Evolutionary conservation across 73 alveolate genomes (phyloP).

Genomic region (Paramecium sonneborni): DNA sequence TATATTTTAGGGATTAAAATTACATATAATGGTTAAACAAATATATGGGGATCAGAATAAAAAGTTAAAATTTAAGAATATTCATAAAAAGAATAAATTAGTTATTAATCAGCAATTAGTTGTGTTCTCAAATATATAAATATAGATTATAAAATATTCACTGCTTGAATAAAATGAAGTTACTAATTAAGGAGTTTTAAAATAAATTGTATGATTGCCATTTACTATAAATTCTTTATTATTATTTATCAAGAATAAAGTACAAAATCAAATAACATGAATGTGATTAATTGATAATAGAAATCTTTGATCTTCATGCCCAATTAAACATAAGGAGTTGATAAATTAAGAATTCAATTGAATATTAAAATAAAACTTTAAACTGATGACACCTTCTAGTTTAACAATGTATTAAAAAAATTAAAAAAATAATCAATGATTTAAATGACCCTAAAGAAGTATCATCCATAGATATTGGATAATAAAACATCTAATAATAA

Average conservation of each 20-base stretch:
- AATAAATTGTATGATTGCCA: background rate
- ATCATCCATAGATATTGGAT: background rate
- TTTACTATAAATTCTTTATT: background rate
- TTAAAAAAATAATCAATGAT: background rate
- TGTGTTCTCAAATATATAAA: background rate
- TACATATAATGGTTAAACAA: background rate
- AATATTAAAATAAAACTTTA: background rate
- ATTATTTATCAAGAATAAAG: background rate
- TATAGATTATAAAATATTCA: background rate
- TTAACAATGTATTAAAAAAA: background rate
- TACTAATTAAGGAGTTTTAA: background rate
- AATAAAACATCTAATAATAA: background rate
- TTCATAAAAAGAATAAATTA: background rate
- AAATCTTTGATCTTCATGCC: background rate
- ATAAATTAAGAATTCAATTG: background rate
- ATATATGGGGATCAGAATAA: conserved; percentile 1
- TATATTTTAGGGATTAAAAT: background rate
- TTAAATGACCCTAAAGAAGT: background rate
- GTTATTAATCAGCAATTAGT: background rate
- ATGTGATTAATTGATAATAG: background rate
- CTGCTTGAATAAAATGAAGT: background rate
- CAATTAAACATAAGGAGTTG: background rate
- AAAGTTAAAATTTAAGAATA: conserved; percentile 21
- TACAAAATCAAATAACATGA: background rate
- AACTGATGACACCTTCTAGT: conserved; percentile 9